Conservation (phyloP, 2,329 filamentous ascomycete genomes). For the Cercospora zeae-maydis region DNA sequence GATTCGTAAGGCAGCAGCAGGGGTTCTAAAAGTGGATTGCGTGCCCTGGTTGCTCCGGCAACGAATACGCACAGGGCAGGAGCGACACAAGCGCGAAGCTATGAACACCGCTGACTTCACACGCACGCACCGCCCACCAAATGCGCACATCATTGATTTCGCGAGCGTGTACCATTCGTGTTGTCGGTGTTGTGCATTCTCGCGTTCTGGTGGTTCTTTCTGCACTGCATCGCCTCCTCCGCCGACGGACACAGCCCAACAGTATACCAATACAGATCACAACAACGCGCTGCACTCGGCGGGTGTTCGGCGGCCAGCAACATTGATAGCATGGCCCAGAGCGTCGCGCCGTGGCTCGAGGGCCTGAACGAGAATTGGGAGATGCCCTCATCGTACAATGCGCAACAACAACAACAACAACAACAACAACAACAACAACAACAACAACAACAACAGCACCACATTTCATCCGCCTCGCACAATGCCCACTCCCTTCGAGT, state of each 20-base stretch:
- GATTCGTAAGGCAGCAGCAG: constrained; percentile 1
- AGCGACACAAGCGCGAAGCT: background rate
- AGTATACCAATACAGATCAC: constrained; percentile 1
- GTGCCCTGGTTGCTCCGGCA: constrained; percentile 8
- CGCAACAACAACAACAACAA: background rate
- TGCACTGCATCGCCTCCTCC: background rate
- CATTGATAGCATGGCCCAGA: constrained; percentile 24
- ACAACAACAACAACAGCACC: constrained; percentile 4
- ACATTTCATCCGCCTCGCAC: constrained; percentile 28
- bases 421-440: constrained; percentile 1
- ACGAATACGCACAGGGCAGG: constrained; percentile 1
- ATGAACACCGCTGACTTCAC: constrained; percentile 2
- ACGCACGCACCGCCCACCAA: constrained; percentile 3
- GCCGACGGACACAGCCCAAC: background rate
- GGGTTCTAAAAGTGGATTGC: background rate
- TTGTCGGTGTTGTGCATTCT: background rate
- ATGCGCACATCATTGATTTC: constrained; percentile 1
- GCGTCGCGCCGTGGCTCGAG: constrained; percentile 69
- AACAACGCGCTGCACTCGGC: constrained; percentile 23
- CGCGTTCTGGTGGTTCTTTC: background rate
- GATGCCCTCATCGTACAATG: constrained; percentile 14
- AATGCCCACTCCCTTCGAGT: constrained; percentile 32
- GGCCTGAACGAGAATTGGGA: constrained; percentile 63
- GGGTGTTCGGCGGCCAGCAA: constrained; percentile 14
- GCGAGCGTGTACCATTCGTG: background rate